Conservation (phyloP, 2,329 filamentous ascomycete species). For the Beauveria varroae region DNA sequence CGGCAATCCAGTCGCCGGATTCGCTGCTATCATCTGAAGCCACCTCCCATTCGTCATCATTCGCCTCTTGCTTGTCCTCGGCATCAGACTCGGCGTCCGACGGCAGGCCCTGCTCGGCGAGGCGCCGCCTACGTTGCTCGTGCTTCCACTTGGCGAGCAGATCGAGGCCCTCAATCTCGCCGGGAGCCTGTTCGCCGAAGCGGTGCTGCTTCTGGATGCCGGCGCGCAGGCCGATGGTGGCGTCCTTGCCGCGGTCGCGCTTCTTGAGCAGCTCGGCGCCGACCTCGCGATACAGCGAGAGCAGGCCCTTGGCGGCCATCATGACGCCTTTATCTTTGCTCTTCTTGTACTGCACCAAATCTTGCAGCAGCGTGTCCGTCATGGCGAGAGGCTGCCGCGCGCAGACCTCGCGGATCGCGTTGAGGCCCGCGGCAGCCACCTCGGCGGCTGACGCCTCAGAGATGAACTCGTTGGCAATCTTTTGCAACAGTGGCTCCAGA, state of each 20-base stretch:
- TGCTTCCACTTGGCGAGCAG: constrained; percentile 90
- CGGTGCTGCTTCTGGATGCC: constrained; percentile 69
- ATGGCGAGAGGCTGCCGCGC: constrained; percentile 91
- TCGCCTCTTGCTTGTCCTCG: constrained; percentile 52
- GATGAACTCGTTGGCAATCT: constrained; percentile 98
- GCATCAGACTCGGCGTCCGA: constrained; percentile 55
- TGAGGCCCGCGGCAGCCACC: constrained; percentile 85
- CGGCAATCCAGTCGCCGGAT: constrained; percentile 89
- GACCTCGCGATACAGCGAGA: constrained; percentile 86
- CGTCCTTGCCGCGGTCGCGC: constrained; percentile 85
- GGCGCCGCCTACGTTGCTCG: constrained; percentile 71
- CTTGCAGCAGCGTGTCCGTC: constrained; percentile 90
- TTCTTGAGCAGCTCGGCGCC: constrained; percentile 83
- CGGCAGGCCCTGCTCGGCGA: constrained; percentile 58
- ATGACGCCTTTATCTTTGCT: constrained; percentile 98
- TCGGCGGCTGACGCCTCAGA: constrained; percentile 88
- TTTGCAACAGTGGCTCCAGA: constrained; percentile 81
- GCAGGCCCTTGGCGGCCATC: constrained; percentile 91
- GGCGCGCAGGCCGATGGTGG: constrained; percentile 69
- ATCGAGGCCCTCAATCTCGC: constrained; percentile 86
- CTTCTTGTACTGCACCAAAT: constrained; percentile 91
- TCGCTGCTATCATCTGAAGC: constrained; percentile 55
- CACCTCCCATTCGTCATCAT: constrained; percentile 54
- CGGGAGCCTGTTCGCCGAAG: constrained; percentile 74
- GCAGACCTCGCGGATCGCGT: constrained; percentile 91